Base-by-base conservation (phyloP, 2,329 filamentous ascomycete species). In the Aaosphaeria arxii region DNA sequence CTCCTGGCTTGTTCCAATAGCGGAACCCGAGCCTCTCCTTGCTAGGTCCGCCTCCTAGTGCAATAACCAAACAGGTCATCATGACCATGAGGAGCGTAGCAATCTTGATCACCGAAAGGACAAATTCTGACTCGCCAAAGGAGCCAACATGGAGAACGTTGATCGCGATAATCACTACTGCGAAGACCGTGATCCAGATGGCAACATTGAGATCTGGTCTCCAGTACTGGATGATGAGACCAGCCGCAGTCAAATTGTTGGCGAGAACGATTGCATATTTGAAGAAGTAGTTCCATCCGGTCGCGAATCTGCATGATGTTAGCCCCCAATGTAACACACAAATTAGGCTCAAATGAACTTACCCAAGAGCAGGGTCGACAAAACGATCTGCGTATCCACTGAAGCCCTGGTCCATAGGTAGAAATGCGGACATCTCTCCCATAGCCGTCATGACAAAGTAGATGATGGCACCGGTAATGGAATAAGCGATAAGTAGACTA, bases 1-100 rank as follows among this genome's bases (percentile, higher is more conserved):
- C 82, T 0, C 84, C 86, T 0, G 87, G 86, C 13, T 83, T 64
- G 40, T 74, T 79, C 87, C 87, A 90, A 66, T 87, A 88, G 31
- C 75, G 69, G 62, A 89, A 89, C 1, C 86, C 86, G 0, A 69
- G 53, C n/a, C 44, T 44, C 4, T 62, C 41, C 45, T 69, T 63
- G 29, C 67, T 68, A 0, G 66, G 65, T 44, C 61, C 63, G 5
- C 66, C 66, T 4, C 65, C 66, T 1, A 69, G 50, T 63, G 66
- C 65, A 47, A 69, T 68, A 39, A 67, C 62, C 36, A 69, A 58
- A 3, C 65, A 64, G 5, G 66, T 55, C 33, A 67, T 64, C 41
- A 70, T 62, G 1, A 70, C 53, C 3, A 62, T 64, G 49, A 70
- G 66, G 40, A 68, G 67, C 4, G 64, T 68, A 6, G 68, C 49